Evolutionary conservation across 139 green algal species (phyloP), one percentile per base, ranked within the genome.

Genomic region (Chara braunii): DNA sequence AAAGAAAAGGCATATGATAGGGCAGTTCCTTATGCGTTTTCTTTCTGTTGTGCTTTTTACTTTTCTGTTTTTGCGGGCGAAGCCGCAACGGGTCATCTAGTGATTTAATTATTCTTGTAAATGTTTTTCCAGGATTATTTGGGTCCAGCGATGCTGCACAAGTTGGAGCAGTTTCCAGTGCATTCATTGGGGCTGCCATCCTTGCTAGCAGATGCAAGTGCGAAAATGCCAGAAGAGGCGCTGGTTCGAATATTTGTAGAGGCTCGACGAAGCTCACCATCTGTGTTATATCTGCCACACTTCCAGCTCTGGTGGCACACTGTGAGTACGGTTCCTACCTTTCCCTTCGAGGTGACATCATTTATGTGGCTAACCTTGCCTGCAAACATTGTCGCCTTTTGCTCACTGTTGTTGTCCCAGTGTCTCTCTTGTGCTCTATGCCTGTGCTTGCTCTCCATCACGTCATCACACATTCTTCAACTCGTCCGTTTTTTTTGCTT

Each of bases 271-370:
- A 83, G 83, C 1, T 84, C 90, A 3, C 90, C 90, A 8, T 80
- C 86, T 9, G 66, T 96, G 24, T 80, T 96, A 40, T 95, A 83
- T 79, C 82, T 95, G 51, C 90, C 90, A 1, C 86, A 96, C 62
- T 62, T 88, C 9, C 72, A 82, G 32, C 51, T 85, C 23, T 84
- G 80, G 75, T 83, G 78, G 78, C 48, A 74, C 2, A 78, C 62
- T 48, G 67, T 76, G 52, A 63, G 23, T 1, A 1, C n/a, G n/a
- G n/a, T n/a, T 48, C 40, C 18, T n/a, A n/a, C n/a, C n/a, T n/a
- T n/a, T n/a, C n/a, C n/a, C n/a, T n/a, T n/a, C n/a, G n/a, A n/a
- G n/a, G n/a, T n/a, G n/a, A n/a, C n/a, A 29, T 26, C 44, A 40
- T 7, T 45, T 67, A 6, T 65, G 44, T 1, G 5, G 12, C 50